Evolutionary conservation across 1,284 basidiomycete genomes (phyloP), one percentile per base, ranked within the genome.

Genomic region (Lentinus polychrous): DNA sequence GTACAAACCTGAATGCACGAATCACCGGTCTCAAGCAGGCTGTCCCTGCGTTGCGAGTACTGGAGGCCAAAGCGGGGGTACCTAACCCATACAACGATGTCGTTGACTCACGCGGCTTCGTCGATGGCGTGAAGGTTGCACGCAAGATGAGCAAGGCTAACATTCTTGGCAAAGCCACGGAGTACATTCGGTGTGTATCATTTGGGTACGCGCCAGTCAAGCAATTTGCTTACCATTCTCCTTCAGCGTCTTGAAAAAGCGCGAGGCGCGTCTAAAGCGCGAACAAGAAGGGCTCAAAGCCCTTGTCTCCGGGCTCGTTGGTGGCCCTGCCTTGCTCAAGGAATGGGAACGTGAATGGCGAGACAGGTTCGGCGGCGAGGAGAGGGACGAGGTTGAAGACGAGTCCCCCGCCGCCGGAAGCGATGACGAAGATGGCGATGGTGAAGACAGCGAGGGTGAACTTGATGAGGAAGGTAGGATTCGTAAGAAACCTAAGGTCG

Each of bases 1-100:
- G 92, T 35, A 93, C 91, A 14, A 94, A 94, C 64, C 76, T 94
- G 50, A 94, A 94, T 60, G 88, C 90, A 10, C 83, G 91, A 43
- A 94, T 94, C 39, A 83, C 86, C 49, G 84, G 85, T 48, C 72
- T 94, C 37, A 83, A 87, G 49, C 79, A 82, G 59, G 84, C 90
- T 8, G 89, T 93, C 1, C 90, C 90, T 1, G 91, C 90, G 0
- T 73, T 93, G 32, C 81, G 86, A 2, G 80, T 87, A 12, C 71
- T 91, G 57, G 76, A 57, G 63, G 71, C 44, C 62, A 71, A 52
- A 66, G 64, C 52, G 44, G 64, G 49, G 50, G 66, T 32, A 57
- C 58, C 40, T 57, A 68, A 59, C 32, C 62, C 67, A 11, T 66
- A 61, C 46, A 48, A 63, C 42, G 81, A 85, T 57, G 68, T 77